phyloP scores from a whole-genome alignment of 2,329 filamentous ascomycete species.

The Huntiella moniliformis region DNA sequence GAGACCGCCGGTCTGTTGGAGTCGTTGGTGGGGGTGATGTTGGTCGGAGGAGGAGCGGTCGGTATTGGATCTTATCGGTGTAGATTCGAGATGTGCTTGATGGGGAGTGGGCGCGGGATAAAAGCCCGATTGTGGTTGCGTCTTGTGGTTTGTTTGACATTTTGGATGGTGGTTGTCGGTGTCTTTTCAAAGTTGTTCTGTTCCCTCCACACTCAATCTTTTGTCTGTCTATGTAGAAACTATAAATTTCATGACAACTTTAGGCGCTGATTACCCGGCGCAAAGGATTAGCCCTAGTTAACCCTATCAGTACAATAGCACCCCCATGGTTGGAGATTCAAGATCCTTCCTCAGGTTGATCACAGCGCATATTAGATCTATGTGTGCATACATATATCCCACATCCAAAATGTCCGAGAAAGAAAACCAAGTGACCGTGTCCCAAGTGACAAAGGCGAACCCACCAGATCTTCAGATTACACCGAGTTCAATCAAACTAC shows the following conservation, averaged over 20 bases:
- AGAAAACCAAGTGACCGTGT: too few relatives aligned
- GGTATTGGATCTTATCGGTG: constrained; percentile 64
- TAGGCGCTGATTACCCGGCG: constrained; percentile 1
- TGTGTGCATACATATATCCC: too few relatives aligned
- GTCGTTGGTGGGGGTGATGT: constrained; percentile 41
- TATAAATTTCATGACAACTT: too few relatives aligned
- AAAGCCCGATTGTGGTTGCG: constrained; percentile 39
- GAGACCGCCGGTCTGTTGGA: constrained; percentile 37
- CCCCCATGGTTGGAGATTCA: too few relatives aligned
- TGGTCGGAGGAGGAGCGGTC: constrained; percentile 60
- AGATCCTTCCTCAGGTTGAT: too few relatives aligned
- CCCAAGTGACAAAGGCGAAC: not conserved
- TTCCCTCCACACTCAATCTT: too few relatives aligned
- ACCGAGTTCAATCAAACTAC: constrained; percentile 54
- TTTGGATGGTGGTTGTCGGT: not conserved
- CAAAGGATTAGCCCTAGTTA: not conserved
- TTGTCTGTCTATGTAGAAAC: too few relatives aligned
- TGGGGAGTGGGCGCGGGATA: constrained; percentile 62
- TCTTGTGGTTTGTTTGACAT: constrained; percentile 18
- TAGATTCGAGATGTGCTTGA: constrained; percentile 53
- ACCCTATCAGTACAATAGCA: too few relatives aligned
- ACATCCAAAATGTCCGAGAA: too few relatives aligned
- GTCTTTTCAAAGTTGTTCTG: too few relatives aligned
- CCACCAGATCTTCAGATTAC: constrained; percentile 64
- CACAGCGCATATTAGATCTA: too few relatives aligned